Evolutionary conservation across 2,329 filamentous ascomycete genomes (phyloP).

Genomic region (Tolypocladium inflatum): DNA sequence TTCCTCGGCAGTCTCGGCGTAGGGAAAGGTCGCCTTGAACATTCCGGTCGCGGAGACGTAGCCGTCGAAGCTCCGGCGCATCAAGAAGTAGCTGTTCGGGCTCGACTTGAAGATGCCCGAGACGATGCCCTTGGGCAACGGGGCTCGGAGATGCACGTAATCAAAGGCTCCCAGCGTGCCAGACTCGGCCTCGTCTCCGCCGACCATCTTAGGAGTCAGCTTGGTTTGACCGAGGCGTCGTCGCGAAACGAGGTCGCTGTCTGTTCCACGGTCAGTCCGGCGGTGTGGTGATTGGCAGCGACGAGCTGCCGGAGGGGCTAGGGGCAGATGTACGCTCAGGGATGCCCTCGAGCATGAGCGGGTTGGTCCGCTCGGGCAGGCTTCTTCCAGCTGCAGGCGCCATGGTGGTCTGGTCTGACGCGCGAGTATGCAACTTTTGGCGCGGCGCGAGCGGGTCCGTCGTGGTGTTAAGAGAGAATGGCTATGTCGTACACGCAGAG

Average conservation of each 20-base stretch:
- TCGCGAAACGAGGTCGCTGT: conserved; percentile 66
- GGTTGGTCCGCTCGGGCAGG: conserved; percentile 55
- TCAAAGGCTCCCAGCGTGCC: conserved; percentile 78
- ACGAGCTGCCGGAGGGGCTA: not conserved
- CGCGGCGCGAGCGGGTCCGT: conserved; percentile 11
- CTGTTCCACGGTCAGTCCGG: conserved; percentile 31
- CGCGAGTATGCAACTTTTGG: conserved; percentile 5
- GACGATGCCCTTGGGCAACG: conserved; percentile 80
- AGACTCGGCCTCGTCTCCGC: conserved; percentile 63
- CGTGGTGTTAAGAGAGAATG: not conserved
- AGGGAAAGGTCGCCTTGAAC: conserved; percentile 86
- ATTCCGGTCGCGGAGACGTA: conserved; percentile 81
- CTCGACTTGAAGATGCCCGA: conserved; percentile 88
- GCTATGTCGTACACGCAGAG: conserved; percentile 1
- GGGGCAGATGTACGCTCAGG: conserved; percentile 44
- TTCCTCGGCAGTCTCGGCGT: conserved; percentile 63
- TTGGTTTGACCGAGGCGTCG: conserved; percentile 90
- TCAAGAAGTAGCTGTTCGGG: conserved; percentile 92
- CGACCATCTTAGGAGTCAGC: conserved; percentile 71
- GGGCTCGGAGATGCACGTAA: conserved; percentile 90
- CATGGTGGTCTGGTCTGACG: conserved; percentile 22
- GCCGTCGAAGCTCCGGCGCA: conserved; percentile 80
- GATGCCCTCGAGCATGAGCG: conserved; percentile 53
- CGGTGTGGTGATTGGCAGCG: conserved; percentile 4
- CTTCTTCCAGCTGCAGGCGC: conserved; percentile 25